Base-by-base conservation (phyloP, 2,329 filamentous ascomycete genomes). In the Penicillium sp. region DNA sequence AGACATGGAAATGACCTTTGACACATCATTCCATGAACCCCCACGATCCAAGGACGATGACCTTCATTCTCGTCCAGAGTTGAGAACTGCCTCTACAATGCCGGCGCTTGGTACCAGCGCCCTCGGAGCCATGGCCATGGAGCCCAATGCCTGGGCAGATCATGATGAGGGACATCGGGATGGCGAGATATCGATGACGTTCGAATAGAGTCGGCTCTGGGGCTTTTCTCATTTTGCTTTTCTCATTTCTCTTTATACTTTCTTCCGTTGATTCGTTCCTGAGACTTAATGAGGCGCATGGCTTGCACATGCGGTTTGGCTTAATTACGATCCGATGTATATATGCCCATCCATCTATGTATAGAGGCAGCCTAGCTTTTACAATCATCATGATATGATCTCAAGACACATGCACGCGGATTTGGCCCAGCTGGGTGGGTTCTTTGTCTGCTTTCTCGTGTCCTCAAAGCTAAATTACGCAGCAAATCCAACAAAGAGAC, bases 141-240 rank as follows among this genome's bases (percentile, higher is more conserved):
- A 72, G 58, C 69, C 67, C 35, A 91, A 77, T 78, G 77, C 85
- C 1, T 91, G 87, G 87, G 82, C 79, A 3, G 84, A 81, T 51
- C 75, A 81, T 40, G 83, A 84, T 28, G 69, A 71, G 24, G 47
- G 85, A 45, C 85, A 85, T 71, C 83, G 79, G 61, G 85, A 88
- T 67, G 81, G 82, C 64, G 85, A 88, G 68, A 86, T 91, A 55
- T 78, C 80, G 29, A 85, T 91, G 84, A 88, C 84, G 55, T 91
- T 91, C 79, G 87, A 84, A 68, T 87, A 72, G 71, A 55, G 53
- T 54, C 22, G 17, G 21, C 17, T 34, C 40, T 40, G 31, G 31
- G 38, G 33, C 28, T 28, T 8, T 48, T 46, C 43, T 46, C 28
- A 44, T 39, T 19, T 41, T 26, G 33, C 4, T 21, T 47, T 48